Conservation (phyloP, 2,329 filamentous ascomycete genomes). For the Aspergillus neoniger region DNA sequence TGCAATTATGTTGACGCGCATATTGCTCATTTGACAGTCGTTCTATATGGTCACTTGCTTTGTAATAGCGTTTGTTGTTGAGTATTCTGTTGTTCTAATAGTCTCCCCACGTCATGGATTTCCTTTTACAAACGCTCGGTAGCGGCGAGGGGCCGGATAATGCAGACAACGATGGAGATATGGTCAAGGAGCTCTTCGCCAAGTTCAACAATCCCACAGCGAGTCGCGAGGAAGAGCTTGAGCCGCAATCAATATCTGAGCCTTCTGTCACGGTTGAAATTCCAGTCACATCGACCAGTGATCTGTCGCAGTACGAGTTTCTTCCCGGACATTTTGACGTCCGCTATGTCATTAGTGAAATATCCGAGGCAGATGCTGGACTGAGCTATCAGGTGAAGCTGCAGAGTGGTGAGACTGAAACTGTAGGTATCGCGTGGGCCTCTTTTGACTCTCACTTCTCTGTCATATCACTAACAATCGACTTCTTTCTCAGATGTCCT, state of each 20-base stretch:
- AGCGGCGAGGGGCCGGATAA: not conserved
- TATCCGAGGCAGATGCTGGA: conserved; percentile 21
- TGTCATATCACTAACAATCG: not conserved
- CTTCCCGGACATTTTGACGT: conserved; percentile 43
- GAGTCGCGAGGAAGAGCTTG: not conserved
- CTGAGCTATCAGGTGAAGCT: conserved; percentile 37
- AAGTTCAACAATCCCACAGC: conserved; percentile 12
- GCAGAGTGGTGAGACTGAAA: conserved; percentile 38
- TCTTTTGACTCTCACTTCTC: conserved; percentile 4
- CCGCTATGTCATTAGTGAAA: conserved; percentile 33
- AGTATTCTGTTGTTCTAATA: not conserved
- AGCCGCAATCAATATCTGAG: not conserved
- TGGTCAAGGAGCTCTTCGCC: conserved; percentile 24
- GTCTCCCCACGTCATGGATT: not conserved
- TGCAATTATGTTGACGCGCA: not conserved
- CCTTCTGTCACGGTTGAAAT: conserved; percentile 27
- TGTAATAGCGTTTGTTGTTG: not conserved
- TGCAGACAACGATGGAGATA: conserved; percentile 14
- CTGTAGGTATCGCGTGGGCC: conserved; percentile 31
- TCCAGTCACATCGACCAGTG: conserved; percentile 31
- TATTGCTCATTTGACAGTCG: not conserved
- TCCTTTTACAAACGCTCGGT: too few species aligned
- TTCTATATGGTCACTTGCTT: not conserved
- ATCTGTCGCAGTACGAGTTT: conserved; percentile 38
- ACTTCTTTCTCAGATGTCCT: conserved; percentile 29